Evolutionary conservation across 306 rosid genomes (phyloP).

Genomic region (Corylus heterophylla): DNA sequence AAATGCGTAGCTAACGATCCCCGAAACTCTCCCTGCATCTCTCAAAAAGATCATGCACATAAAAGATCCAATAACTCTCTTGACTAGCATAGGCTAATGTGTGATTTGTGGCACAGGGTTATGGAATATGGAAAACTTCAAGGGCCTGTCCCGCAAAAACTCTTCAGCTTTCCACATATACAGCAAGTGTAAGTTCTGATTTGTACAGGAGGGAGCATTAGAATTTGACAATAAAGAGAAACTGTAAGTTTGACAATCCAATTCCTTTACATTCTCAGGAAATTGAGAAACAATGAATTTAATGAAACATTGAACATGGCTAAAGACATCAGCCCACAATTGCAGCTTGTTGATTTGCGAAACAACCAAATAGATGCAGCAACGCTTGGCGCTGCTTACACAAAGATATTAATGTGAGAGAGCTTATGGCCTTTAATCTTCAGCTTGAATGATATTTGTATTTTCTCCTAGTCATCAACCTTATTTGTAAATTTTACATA

Average conservation of each 20-base stretch:
- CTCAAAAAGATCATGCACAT: too few relatives aligned
- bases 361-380: slow-evolving; percentile 61
- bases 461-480: slow-evolving; percentile 6
- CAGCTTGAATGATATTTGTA: slow-evolving; percentile 1
- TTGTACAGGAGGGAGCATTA: slow-evolving; percentile 7
- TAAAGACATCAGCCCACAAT: slow-evolving; percentile 53
- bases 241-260: slow-evolving; percentile 1
- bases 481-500: slow-evolving; percentile 25
- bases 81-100: not conserved
- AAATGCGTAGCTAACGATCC: too few relatives aligned
- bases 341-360: slow-evolving; percentile 82
- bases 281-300: slow-evolving; percentile 62
- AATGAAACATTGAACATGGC: slow-evolving; percentile 68
- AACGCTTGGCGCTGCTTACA: slow-evolving; percentile 50
- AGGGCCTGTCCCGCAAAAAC: slow-evolving; percentile 67
- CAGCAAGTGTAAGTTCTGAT: slow-evolving; percentile 83
- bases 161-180: slow-evolving; percentile 69
- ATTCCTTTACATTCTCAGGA: slow-evolving; percentile 48
- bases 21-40: not conserved
- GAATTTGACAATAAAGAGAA: slow-evolving; percentile 6
- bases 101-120: slow-evolving; percentile 40
- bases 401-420: slow-evolving; percentile 66
- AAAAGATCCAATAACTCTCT: not conserved
- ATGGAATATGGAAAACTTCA: slow-evolving; percentile 74
- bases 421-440: slow-evolving; percentile 4